Percentiles rank a stretch among this genome's conserved stretches.
Evolutionary conservation across 805 yeast genomes (phyloP).

Genomic region (Nakazawaea populi): DNA sequence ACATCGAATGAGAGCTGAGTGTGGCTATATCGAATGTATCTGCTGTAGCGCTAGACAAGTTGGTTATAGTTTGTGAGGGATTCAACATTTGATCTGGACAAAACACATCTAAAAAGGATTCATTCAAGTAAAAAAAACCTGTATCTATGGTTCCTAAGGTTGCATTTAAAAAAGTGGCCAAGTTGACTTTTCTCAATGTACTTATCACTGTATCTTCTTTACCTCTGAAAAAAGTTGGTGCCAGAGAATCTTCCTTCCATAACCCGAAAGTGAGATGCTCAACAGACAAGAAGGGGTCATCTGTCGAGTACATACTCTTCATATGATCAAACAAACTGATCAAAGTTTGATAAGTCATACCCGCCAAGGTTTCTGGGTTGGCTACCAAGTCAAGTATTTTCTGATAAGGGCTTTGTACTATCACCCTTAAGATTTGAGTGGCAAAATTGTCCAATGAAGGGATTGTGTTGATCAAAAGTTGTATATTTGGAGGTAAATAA

Average conservation of each 20-base stretch:
- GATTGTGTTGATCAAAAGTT: constrained; percentile 58
- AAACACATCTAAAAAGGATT: constrained; percentile 78
- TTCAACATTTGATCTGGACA: constrained; percentile 66
- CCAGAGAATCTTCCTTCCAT: constrained; percentile 57
- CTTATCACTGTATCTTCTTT: constrained; percentile 57
- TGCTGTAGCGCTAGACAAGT: constrained; percentile 12
- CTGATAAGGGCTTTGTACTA: constrained; percentile 71
- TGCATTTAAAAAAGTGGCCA: constrained; percentile 86
- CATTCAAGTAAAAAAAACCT: constrained; percentile 83
- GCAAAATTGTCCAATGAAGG: constrained; percentile 80
- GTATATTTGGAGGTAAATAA: constrained; percentile 53
- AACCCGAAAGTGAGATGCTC: constrained; percentile 66
- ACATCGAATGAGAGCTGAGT: constrained; percentile 1
- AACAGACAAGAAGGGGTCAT: constrained; percentile 67
- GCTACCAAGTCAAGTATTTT: constrained; percentile 68
- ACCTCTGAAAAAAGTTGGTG: constrained; percentile 52
- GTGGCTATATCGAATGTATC: neutral
- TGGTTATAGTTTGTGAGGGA: constrained; percentile 31
- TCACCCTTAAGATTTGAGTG: constrained; percentile 67
- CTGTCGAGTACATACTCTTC: constrained; percentile 60
- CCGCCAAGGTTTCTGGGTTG: constrained; percentile 59
- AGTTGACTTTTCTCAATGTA: constrained; percentile 75
- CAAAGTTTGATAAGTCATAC: constrained; percentile 56
- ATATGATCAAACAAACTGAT: constrained; percentile 76
- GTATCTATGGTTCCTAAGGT: constrained; percentile 78